Conservation (phyloP, 306 rosid genomes). For the Astragalus membranaceus region DNA sequence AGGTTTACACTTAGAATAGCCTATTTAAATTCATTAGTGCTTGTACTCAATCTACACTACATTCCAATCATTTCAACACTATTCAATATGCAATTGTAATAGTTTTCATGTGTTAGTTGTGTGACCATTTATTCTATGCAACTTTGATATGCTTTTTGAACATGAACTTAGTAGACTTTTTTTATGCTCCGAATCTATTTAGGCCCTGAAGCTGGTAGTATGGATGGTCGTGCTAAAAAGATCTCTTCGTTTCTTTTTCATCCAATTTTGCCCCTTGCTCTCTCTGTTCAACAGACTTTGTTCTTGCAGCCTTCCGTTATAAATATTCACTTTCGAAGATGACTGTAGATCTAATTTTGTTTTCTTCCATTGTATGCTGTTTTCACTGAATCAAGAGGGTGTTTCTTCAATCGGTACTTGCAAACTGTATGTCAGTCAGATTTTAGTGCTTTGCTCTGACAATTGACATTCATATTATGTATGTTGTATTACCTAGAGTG, state of each 20-base stretch:
- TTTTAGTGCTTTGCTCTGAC: slow-evolving; percentile 5
- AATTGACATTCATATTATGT: not conserved
- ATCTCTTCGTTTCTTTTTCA: slow-evolving; percentile 81
- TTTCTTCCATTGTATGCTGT: not conserved
- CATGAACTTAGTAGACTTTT: not conserved
- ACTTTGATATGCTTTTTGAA: slow-evolving; percentile 5
- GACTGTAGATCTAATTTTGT: slow-evolving; percentile 16
- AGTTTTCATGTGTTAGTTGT: slow-evolving; percentile 2
- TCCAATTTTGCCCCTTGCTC: slow-evolving; percentile 84
- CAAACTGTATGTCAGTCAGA: not conserved
- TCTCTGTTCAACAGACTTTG: slow-evolving; percentile 75
- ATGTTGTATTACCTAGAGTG: too few species aligned
- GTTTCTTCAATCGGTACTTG: slow-evolving; percentile 9
- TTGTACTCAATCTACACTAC: too few species aligned
- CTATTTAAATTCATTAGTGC: too few species aligned
- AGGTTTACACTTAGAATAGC: too few species aligned
- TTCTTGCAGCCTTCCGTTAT: slow-evolving; percentile 74
- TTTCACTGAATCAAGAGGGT: slow-evolving; percentile 18
- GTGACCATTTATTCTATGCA: not conserved
- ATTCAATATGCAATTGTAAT: not conserved
- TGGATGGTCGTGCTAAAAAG: slow-evolving; percentile 73
- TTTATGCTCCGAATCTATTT: slow-evolving; percentile 13
- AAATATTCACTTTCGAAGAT: slow-evolving; percentile 89
- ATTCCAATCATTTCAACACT: too few species aligned
- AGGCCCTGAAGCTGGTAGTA: slow-evolving; percentile 91